Evolutionary conservation across 1,139 yeast species (phyloP).

Genomic region (Hyphopichia pseudoburtonii): DNA sequence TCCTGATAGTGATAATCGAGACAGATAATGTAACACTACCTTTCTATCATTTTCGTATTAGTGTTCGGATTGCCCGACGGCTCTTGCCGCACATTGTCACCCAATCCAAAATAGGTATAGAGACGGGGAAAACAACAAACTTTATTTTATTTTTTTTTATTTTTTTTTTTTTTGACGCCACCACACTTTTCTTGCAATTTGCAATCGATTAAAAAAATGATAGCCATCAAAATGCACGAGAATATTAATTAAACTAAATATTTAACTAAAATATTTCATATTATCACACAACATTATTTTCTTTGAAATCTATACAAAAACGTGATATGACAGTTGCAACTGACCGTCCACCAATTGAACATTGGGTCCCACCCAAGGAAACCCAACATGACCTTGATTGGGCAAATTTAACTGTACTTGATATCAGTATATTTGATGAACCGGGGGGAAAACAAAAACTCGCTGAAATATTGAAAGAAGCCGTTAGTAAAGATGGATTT

Average conservation of each 20-base stretch:
- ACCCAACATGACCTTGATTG: slow-evolving; percentile 28
- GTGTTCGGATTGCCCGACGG: no score
- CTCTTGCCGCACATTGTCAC: no score
- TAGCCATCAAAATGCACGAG: no score
- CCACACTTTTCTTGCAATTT: no score
- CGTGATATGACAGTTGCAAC: neutral
- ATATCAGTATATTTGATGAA: slow-evolving; percentile 25
- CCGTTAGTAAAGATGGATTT: slow-evolving; percentile 31
- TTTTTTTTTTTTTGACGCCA: no score
- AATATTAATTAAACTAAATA: no score
- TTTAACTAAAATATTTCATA: neutral
- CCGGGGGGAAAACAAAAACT: slow-evolving; percentile 26
- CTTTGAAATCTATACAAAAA: neutral
- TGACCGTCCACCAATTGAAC: slow-evolving; percentile 5
- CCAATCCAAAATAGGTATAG: no score
- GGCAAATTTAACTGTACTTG: slow-evolving; percentile 31
- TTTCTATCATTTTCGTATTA: no score
- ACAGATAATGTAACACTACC: no score
- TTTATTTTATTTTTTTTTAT: no score
- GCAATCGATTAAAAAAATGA: neutral
- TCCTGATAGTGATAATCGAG: no score
- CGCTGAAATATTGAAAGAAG: slow-evolving; percentile 25
- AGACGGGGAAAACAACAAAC: no score
- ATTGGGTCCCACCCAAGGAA: slow-evolving; percentile 26
- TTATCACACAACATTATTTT: neutral